A percentile compares a stretch with the other conserved stretches of the same genome.
Evolutionary conservation across 108 stramenopile genomes (phyloP).

Genomic region (Poteriospumella lacustris): DNA sequence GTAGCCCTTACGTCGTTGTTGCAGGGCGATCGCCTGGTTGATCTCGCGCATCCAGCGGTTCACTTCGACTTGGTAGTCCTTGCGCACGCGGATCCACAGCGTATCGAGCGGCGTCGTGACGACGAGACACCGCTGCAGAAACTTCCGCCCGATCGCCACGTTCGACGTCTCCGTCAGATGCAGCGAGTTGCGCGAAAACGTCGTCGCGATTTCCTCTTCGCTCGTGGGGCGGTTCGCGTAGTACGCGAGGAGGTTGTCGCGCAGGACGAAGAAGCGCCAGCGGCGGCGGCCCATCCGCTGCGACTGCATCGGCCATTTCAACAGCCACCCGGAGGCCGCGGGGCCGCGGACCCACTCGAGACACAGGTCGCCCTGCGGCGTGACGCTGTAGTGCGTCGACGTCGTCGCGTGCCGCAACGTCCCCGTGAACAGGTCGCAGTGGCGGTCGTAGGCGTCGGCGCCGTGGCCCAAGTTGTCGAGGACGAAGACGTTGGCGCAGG

Average conservation of each 20-base stretch:
- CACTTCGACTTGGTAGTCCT: not conserved
- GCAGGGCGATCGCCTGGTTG: not conserved
- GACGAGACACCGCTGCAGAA: not conserved
- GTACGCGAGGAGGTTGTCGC: not conserved
- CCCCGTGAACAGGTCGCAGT: constrained; percentile 4
- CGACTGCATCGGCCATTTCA: not conserved
- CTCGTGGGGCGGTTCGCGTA: not conserved
- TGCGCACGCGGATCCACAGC: not conserved
- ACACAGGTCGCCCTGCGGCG: not conserved
- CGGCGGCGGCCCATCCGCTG: not conserved
- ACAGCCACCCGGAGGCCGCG: not conserved
- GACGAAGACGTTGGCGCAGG: not conserved
- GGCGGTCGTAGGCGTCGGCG: not conserved
- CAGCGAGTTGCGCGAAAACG: not conserved
- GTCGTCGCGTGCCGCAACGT: not conserved
- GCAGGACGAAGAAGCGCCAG: not conserved
- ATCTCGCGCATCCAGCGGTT: not conserved
- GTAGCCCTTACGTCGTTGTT: not conserved
- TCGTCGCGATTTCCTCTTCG: not conserved
- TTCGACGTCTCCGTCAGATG: not conserved
- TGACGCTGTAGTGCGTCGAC: not conserved
- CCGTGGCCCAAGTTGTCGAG: not conserved
- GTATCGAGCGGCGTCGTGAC: not conserved
- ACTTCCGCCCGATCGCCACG: not conserved
- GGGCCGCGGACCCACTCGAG: constrained; percentile 12